phyloP scores from a whole-genome alignment of 2,329 filamentous ascomycete genomes.

The Tolypocladium amazonense region DNA sequence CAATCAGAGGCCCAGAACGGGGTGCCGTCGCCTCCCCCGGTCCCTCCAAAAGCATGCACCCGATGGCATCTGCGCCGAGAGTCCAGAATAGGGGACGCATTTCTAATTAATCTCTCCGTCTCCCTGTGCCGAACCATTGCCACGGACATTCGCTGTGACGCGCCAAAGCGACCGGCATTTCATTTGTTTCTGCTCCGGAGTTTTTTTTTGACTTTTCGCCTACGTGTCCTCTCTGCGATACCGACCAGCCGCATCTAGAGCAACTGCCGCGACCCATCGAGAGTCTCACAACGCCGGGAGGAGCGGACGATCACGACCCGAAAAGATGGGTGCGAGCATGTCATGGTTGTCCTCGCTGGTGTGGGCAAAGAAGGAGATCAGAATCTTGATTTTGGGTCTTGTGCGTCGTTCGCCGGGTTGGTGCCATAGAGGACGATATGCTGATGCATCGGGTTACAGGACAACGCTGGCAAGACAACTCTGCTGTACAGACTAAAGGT shows the following conservation, averaged over 20 bases:
- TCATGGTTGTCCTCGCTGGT: slow-evolving; percentile 64
- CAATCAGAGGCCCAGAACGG: slow-evolving; percentile 14
- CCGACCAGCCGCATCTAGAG: not conserved
- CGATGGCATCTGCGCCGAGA: slow-evolving; percentile 5
- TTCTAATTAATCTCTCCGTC: slow-evolving; percentile 12
- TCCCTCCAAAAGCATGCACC: slow-evolving; percentile 7
- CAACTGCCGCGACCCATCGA: not conserved
- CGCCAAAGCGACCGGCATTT: not conserved
- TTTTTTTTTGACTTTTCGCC: not conserved
- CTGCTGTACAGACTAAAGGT: slow-evolving; percentile 94
- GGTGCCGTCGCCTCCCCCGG: slow-evolving; percentile 9
- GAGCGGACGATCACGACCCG: slow-evolving; percentile 5
- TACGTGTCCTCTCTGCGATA: not conserved
- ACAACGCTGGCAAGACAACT: slow-evolving; percentile 97
- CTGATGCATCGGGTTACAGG: slow-evolving; percentile 39
- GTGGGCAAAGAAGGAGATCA: slow-evolving; percentile 94
- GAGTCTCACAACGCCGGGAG: slow-evolving; percentile 1
- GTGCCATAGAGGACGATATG: not conserved
- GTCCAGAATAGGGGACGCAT: slow-evolving; percentile 11
- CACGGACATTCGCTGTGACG: slow-evolving; percentile 4
- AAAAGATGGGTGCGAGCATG: slow-evolving; percentile 52
- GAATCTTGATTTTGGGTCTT: slow-evolving; percentile 88
- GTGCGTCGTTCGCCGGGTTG: slow-evolving; percentile 39
- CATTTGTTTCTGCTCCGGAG: not conserved
- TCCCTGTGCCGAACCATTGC: slow-evolving; percentile 4